Percentiles rank a stretch among this genome's conserved stretches.
Evolutionary conservation across 2,329 filamentous ascomycete species (phyloP).

Genomic region (Aspergillus sp.): DNA sequence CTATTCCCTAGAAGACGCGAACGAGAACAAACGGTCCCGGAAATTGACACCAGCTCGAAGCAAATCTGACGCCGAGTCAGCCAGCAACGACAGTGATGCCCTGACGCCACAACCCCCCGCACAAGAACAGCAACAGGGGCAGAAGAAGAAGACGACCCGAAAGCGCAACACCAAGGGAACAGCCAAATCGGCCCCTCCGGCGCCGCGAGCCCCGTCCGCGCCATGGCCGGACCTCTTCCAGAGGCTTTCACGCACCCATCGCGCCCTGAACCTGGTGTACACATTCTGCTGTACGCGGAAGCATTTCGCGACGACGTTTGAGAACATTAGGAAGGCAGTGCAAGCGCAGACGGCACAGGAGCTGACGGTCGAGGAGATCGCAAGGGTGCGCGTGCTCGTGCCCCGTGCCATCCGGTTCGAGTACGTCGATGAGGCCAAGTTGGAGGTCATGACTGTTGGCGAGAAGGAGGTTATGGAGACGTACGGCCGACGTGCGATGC

Average conservation of each 20-base stretch:
- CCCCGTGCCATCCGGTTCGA: slow-evolving; percentile 77
- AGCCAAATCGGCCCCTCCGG: slow-evolving; percentile 4
- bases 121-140: neutral
- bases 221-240: slow-evolving; percentile 77
- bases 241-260: slow-evolving; percentile 71
- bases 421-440: slow-evolving; percentile 80
- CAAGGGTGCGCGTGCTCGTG: slow-evolving; percentile 73
- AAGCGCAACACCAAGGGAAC: slow-evolving; percentile 8
- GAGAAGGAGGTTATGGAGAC: slow-evolving; percentile 53
- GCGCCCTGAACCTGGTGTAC: slow-evolving; percentile 86
- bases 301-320: slow-evolving; percentile 86
- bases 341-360: slow-evolving; percentile 71
- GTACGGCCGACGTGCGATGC: slow-evolving; percentile 59
- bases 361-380: slow-evolving; percentile 74
- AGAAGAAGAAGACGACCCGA: slow-evolving; percentile 10
- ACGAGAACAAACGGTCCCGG: neutral
- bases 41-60: neutral
- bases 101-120: neutral
- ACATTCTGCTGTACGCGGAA: slow-evolving; percentile 94
- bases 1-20: neutral
- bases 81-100: neutral
- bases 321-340: slow-evolving; percentile 80
- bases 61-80: neutral
- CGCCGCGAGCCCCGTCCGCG: slow-evolving; percentile 36
- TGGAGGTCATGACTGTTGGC: slow-evolving; percentile 73